A percentile compares a stretch with the other conserved stretches of the same genome.
These are phyloP conservation scores for Suhomyces faveliae DNA, from an alignment of 805 yeast species.

Conservation along the genomic window DNA sequence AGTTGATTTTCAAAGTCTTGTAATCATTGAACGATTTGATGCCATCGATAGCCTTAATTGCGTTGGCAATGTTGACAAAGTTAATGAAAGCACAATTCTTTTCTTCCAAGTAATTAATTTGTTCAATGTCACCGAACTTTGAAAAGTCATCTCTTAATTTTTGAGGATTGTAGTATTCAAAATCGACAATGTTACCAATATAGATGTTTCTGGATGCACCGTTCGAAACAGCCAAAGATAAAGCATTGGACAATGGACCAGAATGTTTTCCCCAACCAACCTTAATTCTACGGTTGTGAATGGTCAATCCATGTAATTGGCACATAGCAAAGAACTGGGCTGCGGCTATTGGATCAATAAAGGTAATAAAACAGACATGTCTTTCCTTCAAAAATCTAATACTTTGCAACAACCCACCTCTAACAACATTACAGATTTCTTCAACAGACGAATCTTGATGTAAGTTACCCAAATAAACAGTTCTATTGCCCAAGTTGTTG, in stretches of 20 bases:
- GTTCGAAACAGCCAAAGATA: constrained; percentile 84
- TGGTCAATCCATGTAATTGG: constrained; percentile 81
- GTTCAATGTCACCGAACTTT: constrained; percentile 92
- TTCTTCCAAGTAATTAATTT: constrained; percentile 80
- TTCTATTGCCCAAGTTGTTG: constrained; percentile 86
- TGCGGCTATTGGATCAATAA: constrained; percentile 95
- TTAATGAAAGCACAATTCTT: constrained; percentile 89
- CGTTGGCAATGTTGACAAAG: constrained; percentile 86
- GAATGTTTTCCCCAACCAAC: constrained; percentile 99
- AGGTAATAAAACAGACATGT: constrained; percentile 91
- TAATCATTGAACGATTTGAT: constrained; percentile 70
- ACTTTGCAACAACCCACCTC: constrained; percentile 90
- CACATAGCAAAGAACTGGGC: constrained; percentile 96
- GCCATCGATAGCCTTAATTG: constrained; percentile 90
- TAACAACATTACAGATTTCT: constrained; percentile 92
- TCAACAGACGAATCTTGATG: constrained; percentile 87
- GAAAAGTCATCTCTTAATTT: constrained; percentile 71
- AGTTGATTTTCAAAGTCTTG: constrained; percentile 65
- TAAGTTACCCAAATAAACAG: constrained; percentile 86
- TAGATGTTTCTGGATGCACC: constrained; percentile 95
- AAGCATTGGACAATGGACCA: constrained; percentile 84
- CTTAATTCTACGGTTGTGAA: constrained; percentile 81
- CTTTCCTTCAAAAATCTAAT: constrained; percentile 78
- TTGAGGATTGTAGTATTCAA: constrained; percentile 50
- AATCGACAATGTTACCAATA: constrained; percentile 63